A percentile compares a stretch with the other conserved stretches of the same genome.
These are phyloP conservation scores for Ustanciosporium gigantosporum DNA, from an alignment of 1,284 basidiomycete genomes.

Conservation along the genomic window DNA sequence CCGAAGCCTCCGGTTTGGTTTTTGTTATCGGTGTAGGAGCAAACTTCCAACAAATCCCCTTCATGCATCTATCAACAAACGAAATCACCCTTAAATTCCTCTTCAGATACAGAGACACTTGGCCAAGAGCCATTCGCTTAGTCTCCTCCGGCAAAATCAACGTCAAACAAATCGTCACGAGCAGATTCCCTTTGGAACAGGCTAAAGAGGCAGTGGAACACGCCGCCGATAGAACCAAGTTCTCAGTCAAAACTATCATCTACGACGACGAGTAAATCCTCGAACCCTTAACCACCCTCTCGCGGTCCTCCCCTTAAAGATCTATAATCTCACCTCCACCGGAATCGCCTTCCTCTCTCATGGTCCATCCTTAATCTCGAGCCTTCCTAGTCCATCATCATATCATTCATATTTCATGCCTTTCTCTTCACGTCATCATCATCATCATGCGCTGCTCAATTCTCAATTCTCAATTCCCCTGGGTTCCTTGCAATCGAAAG, in stretches of 20 bases:
- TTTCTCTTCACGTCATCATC: no score
- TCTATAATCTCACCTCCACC: no score
- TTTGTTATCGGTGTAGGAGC: slow-evolving; percentile 67
- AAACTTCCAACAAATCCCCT: slow-evolving; percentile 59
- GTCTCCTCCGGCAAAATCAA: slow-evolving; percentile 78
- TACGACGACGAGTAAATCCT: slow-evolving; percentile 46
- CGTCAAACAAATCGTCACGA: slow-evolving; percentile 84
- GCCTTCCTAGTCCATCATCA: no score
- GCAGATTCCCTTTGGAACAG: slow-evolving; percentile 75
- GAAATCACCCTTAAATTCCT: slow-evolving; percentile 66
- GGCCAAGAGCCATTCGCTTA: slow-evolving; percentile 80
- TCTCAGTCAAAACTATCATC: slow-evolving; percentile 53
- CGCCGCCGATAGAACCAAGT: slow-evolving; percentile 69
- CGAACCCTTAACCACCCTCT: no score
- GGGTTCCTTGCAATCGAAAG: no score
- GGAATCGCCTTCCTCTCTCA: no score
- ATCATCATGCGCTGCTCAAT: no score
- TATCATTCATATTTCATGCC: no score
- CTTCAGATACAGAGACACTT: slow-evolving; percentile 64
- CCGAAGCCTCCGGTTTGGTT: slow-evolving; percentile 64
- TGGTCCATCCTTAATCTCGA: no score
- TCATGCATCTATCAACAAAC: slow-evolving; percentile 65
- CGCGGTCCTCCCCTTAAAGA: no score
- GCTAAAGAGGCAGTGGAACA: slow-evolving; percentile 80
- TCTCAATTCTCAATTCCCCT: no score